Base-by-base conservation (phyloP, 2,329 filamentous ascomycete species). In the Ambrosiella xylebori region DNA sequence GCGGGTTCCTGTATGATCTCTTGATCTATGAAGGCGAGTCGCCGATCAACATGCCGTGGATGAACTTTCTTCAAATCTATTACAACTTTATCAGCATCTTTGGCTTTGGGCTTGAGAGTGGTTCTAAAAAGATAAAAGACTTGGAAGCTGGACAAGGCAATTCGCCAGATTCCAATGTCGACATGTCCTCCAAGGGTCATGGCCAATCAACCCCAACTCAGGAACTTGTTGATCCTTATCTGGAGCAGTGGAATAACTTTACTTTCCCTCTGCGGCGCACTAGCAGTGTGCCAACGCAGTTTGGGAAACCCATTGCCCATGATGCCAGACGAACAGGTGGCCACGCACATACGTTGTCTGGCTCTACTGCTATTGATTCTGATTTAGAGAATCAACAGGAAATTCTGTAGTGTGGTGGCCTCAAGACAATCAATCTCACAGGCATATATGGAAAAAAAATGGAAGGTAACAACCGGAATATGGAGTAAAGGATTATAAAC, bases 1-100 rank as follows among this genome's bases (percentile, higher is more conserved):
- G 84, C 2, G 83, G 79, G 1, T 80, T 82, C 66, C 63, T 86
- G 27, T 86, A 86, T 65, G 82, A 86, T 66, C 65, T 78, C 1
- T 79, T 86, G 66, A 71, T 88, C 44, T 88, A 82, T 66, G 85
- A 81, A 0, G 84, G 84, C 2, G 69, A 82, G n/a, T 84, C 77
- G 63, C 83, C 84, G 0, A 73, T 88, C 63, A 88, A 88, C 68
- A 81, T 75, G 0, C 82, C 82, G 0, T 82, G 74, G 69, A 67
- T 85, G 64, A 83, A 84, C 0, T 65, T 87, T n/a, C 52, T 19
- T 17, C n/a, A 17, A 11, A 54, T 54, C 15, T 54, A 41, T 15
- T 12, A 40, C n/a, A 27, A 38, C 37, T 19, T 54, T 19, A 15
- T 41, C 15, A 27, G 37, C 3, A 15, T 54, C 17, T 15, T 54